Evolutionary conservation across 2,329 filamentous ascomycete species (phyloP).

Genomic region (Stagonosporopsis rhizophila): DNA sequence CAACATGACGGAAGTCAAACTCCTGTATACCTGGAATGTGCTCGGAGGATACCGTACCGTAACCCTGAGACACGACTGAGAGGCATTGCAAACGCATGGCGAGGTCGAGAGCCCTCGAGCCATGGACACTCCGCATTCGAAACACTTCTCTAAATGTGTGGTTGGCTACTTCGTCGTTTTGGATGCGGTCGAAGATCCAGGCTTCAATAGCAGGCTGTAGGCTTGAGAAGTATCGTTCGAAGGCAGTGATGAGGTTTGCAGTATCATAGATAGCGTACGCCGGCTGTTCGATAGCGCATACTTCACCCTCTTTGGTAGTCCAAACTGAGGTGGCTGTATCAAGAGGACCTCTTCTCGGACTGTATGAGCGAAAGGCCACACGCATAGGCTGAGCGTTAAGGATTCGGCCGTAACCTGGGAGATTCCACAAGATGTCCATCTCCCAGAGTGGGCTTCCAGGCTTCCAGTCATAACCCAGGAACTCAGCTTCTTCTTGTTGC

Average conservation of each 20-base stretch:
- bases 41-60: constrained; percentile 43
- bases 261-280: constrained; percentile 48
- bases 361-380: constrained; percentile 39
- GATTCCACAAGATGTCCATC: constrained; percentile 47
- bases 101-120: constrained; percentile 36
- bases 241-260: constrained; percentile 31
- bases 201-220: constrained; percentile 39
- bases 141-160: constrained; percentile 44
- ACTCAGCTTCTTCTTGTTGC: constrained; percentile 44
- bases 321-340: constrained; percentile 42
- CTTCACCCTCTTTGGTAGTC: constrained; percentile 38
- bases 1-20: constrained; percentile 41
- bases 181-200: constrained; percentile 42
- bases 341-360: constrained; percentile 34
- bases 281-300: constrained; percentile 38
- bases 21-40: constrained; percentile 43
- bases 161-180: constrained; percentile 37
- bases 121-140: constrained; percentile 33
- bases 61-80: constrained; percentile 48
- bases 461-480: constrained; percentile 40
- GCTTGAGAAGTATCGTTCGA: constrained; percentile 39
- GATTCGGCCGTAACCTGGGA: constrained; percentile 44
- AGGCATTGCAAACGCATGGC: constrained; percentile 45
- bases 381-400: constrained; percentile 32
- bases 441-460: constrained; percentile 32